Percentiles rank a stretch among this genome's conserved stretches.
phyloP scores from a whole-genome alignment of 768 basidiomycete species.

The Auriscalpium microsporum region DNA sequence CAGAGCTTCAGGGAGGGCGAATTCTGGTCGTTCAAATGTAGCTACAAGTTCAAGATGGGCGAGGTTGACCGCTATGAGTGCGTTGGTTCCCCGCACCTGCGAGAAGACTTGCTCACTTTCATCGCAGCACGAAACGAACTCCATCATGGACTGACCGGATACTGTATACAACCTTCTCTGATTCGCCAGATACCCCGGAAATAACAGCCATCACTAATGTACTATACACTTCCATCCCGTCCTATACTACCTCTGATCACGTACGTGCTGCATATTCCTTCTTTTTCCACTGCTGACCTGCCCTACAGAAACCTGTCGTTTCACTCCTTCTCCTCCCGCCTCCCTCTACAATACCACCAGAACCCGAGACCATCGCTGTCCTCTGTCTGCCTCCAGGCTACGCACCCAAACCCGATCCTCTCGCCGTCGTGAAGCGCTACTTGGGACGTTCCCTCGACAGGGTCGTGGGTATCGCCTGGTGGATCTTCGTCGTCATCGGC shows the following conservation, averaged over 20 bases:
- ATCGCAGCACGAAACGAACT: constrained; percentile 50
- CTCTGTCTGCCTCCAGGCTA: constrained; percentile 45
- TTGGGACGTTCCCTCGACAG: constrained; percentile 64
- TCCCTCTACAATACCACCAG: constrained; percentile 19
- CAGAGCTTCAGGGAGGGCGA: constrained; percentile 76
- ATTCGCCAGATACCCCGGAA: constrained; percentile 44
- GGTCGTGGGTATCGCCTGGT: constrained; percentile 74
- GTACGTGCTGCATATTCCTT: constrained; percentile 32
- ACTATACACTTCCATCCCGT: constrained; percentile 72
- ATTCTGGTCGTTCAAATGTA: constrained; percentile 81
- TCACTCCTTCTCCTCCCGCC: constrained; percentile 58
- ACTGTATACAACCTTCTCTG: constrained; percentile 70
- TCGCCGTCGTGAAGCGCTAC: constrained; percentile 48
- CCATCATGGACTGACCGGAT: constrained; percentile 95
- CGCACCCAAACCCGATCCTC: constrained; percentile 45
- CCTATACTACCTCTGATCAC: constrained; percentile 88
- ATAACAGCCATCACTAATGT: constrained; percentile 52
- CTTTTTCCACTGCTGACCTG: constrained; percentile 1
- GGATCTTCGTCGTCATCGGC: constrained; percentile 62
- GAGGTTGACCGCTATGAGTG: constrained; percentile 79
- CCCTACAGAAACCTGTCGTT: constrained; percentile 75
- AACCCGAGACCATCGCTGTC: constrained; percentile 26
- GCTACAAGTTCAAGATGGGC: constrained; percentile 81
- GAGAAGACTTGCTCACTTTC: constrained; percentile 2
- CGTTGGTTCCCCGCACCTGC: constrained; percentile 12